These are phyloP conservation scores for Plantago lanceolata DNA, from an alignment of 305 asterid species.

Conservation along the genomic window DNA sequence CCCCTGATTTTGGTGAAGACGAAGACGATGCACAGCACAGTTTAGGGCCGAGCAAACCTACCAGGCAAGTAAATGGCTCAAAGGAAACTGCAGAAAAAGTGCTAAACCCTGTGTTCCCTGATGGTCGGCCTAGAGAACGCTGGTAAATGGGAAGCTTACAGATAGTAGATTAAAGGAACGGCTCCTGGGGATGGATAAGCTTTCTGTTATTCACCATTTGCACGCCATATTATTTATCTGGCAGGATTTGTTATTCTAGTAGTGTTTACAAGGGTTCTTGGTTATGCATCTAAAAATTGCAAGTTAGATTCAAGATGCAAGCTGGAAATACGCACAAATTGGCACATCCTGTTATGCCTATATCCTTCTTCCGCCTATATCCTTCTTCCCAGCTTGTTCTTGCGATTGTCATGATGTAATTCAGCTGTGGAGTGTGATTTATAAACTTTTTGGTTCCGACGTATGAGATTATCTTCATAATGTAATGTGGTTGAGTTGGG, in stretches of 20 bases:
- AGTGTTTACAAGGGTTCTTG: conserved; percentile 16
- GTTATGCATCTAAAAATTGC: conserved; percentile 14
- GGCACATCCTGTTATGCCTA: conserved; percentile 17
- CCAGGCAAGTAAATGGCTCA: conserved; percentile 38
- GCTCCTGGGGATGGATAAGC: conserved; percentile 10
- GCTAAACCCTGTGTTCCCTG: conserved; percentile 63
- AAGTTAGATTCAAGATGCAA: conserved; percentile 13
- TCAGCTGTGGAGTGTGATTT: neutral
- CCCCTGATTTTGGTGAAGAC: conserved; percentile 60
- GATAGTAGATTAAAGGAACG: conserved; percentile 7
- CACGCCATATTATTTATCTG: neutral
- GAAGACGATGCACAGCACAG: conserved; percentile 40
- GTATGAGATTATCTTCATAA: neutral
- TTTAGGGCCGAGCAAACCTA: conserved; percentile 34
- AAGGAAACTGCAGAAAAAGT: conserved; percentile 39
- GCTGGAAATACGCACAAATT: conserved; percentile 16
- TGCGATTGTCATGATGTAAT: conserved; percentile 21
- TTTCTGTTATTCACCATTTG: conserved; percentile 3
- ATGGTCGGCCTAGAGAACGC: conserved; percentile 85
- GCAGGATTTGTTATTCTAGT: conserved; percentile 12
- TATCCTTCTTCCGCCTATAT: too few relatives aligned
- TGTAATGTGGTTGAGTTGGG: conserved; percentile 1
- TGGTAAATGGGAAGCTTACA: conserved; percentile 41
- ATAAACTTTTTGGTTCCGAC: neutral
- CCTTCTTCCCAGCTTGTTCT: conserved; percentile 13